Evolutionary conservation across 2,329 filamentous ascomycete genomes (phyloP), one percentile per base, ranked within the genome.

Genomic region (Aureobasidium sp.): DNA sequence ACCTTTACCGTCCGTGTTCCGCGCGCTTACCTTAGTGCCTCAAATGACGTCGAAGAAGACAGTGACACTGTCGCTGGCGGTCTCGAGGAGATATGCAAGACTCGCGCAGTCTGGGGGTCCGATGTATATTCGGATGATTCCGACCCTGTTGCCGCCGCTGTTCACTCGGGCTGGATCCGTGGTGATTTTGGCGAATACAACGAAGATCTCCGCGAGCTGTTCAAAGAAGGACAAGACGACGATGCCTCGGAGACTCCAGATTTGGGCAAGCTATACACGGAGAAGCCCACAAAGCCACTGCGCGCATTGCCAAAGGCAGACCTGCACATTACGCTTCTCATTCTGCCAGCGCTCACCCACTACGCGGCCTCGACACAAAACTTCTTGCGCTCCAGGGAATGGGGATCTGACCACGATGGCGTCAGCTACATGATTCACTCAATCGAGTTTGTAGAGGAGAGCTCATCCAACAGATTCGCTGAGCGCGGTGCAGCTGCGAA

Each of bases 71-170:
- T 62, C 6, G 63, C 63, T 27, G 42, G 65, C 15, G 65, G 67
- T 12, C 83, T 93, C 34, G 89, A 94, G 71, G 90, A 95, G 67
- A 92, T 97, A 57, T 95, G 91, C 12, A 78, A 85, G 8, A 84
- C 90, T 37, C 84, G 88, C 22, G 89, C 90, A 8, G 74, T 99
- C 0, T 99, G 93, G 92, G 94, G 94, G 1, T 94, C 91, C 0
- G 92, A 95, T 41, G 83, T 99, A 7, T 97, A 97, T 72, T 96
- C 91, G 0, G 94, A 99, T 68, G 94, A 99, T 74, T 96, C 91
- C 0, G 94, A 99, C 71, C 86, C 94, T 0, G 83, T 99, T 27
- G 93, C 91, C 0, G 92, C 93, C 2, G 93, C 92, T 64, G 93
- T 99, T 49, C 94, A 99, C 73, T 87, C 87, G 1, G 94, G 94